These are phyloP conservation scores for Lachnellula suecica DNA, from an alignment of 2,329 filamentous ascomycete genomes.

Conservation along the genomic window DNA sequence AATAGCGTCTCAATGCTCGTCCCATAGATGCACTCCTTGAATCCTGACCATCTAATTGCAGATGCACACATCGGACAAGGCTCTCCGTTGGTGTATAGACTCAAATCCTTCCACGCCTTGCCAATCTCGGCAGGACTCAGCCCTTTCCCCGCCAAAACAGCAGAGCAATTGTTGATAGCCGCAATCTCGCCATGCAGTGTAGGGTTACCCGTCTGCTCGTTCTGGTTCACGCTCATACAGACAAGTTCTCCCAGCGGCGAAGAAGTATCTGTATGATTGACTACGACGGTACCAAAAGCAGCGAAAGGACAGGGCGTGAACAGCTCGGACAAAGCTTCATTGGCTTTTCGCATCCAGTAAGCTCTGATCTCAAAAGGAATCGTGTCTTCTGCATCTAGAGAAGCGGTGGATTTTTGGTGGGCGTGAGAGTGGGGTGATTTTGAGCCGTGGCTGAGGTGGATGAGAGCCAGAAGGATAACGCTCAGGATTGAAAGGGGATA, in stretches of 20 bases:
- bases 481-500: constrained; percentile 24
- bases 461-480: constrained; percentile 19
- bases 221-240: constrained; percentile 50
- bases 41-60: constrained; percentile 55
- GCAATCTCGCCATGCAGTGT: constrained; percentile 45
- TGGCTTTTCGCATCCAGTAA: constrained; percentile 53
- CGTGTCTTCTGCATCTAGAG: constrained; percentile 6
- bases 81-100: constrained; percentile 57
- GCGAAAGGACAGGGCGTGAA: constrained; percentile 49
- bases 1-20: constrained; percentile 48
- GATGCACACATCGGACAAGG: constrained; percentile 58
- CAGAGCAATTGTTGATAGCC: constrained; percentile 45
- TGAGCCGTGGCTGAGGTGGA: constrained; percentile 21
- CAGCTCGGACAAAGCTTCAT: constrained; percentile 42
- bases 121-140: constrained; percentile 40
- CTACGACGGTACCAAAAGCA: constrained; percentile 53
- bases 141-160: constrained; percentile 41
- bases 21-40: constrained; percentile 55
- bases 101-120: constrained; percentile 46
- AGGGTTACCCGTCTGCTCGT: constrained; percentile 46
- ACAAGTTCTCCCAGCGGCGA: constrained; percentile 42
- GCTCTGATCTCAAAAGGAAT: constrained; percentile 41
- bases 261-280: constrained; percentile 48
- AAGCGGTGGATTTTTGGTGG: neutral
- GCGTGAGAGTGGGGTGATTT: neutral